These are phyloP conservation scores for Ambrosiella cleistominuta DNA, from an alignment of 2,329 filamentous ascomycete genomes.

Conservation along the genomic window DNA sequence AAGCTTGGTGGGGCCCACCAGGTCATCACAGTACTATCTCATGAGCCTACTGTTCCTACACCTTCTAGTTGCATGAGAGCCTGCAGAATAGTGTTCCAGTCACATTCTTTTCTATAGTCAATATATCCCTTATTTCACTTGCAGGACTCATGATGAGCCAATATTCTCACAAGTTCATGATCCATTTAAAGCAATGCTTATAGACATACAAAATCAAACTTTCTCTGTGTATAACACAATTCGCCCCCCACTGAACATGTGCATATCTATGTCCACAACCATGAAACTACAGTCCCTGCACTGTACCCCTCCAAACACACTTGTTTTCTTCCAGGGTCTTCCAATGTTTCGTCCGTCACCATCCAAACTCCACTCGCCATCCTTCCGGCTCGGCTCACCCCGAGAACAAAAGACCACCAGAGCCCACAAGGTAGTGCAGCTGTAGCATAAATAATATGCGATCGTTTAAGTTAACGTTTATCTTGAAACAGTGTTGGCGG, in stretches of 20 bases:
- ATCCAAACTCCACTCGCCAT: background rate
- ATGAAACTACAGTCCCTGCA: constrained; percentile 2
- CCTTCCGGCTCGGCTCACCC: too few species aligned
- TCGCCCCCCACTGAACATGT: background rate
- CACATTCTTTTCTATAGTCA: too few species aligned
- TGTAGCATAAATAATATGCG: background rate
- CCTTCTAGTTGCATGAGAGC: too few species aligned
- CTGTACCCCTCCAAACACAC: constrained; percentile 2
- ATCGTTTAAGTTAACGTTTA: background rate
- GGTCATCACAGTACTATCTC: too few species aligned
- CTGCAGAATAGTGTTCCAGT: too few species aligned
- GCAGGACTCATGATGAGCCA: background rate
- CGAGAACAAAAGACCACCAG: background rate
- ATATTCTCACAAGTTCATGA: background rate
- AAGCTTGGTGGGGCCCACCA: too few species aligned
- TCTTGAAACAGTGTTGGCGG: background rate
- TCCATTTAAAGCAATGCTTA: background rate
- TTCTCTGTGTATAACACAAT: background rate
- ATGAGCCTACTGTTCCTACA: too few species aligned
- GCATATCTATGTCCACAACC: background rate
- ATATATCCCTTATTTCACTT: background rate
- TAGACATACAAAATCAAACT: background rate
- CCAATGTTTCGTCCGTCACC: background rate
- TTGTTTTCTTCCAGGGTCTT: background rate
- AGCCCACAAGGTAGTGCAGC: background rate